A percentile compares a stretch with the other conserved stretches of the same genome.
Evolutionary conservation across 192 early-diverging fungal genomes (phyloP).

Genomic region (Powellomyces hirtus): DNA sequence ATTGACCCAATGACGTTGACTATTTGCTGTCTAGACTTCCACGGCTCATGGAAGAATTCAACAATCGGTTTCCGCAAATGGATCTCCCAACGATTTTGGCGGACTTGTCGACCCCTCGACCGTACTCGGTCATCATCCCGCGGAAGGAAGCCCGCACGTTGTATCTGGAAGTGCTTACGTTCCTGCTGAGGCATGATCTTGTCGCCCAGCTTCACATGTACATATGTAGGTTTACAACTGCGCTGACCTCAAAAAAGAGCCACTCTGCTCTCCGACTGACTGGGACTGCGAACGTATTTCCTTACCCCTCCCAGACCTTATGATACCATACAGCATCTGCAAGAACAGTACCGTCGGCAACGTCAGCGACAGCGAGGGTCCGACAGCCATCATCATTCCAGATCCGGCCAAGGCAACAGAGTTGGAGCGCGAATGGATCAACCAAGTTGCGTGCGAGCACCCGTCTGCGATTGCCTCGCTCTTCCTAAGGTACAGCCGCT

Average conservation of each 20-base stretch:
- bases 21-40: conserved; percentile 16
- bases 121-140: conserved; percentile 50
- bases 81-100: conserved; percentile 58
- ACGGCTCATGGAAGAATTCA: conserved; percentile 54
- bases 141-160: conserved; percentile 62
- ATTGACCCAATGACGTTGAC: not conserved
- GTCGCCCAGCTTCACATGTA: conserved; percentile 79
- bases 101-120: conserved; percentile 56
- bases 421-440: conserved; percentile 49
- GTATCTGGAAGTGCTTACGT: conserved; percentile 81
- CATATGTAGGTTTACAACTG: conserved; percentile 20
- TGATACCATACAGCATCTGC: conserved; percentile 22
- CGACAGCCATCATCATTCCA: conserved; percentile 37
- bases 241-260: not conserved
- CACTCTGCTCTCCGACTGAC: not conserved
- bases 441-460: conserved; percentile 48
- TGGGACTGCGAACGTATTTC: no score
- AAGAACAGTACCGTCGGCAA: not conserved
- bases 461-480: conserved; percentile 51
- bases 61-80: conserved; percentile 50
- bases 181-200: conserved; percentile 71
- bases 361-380: conserved; percentile 1
- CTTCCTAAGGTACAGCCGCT: conserved; percentile 59
- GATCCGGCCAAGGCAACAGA: conserved; percentile 50
- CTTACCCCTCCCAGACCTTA: conserved; percentile 19